Evolutionary conservation across 257 asterid species (phyloP), one percentile per base, ranked within the genome.

Genomic region (Solanum phureja): DNA sequence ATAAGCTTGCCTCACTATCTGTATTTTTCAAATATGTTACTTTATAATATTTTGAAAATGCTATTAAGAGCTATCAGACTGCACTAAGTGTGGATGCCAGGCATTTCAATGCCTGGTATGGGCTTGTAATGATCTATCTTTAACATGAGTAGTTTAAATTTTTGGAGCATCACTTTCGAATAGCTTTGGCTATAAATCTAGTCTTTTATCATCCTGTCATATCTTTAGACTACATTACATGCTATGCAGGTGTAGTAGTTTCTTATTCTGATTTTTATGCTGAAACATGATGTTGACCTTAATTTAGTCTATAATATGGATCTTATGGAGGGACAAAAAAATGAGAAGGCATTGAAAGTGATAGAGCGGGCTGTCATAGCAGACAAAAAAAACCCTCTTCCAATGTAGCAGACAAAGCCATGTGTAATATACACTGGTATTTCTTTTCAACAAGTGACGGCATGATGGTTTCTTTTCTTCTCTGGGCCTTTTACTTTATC

Each of bases 101-200:
- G 74, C 98, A 97, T 93, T 97, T 95, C 88, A 97, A 97, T 90
- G 98, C 99, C 68, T 97, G 98, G 99, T 92, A 97, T 90, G 99
- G 99, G 82, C 98, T 97, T 90, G 98, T 98, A 87, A 95, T 97
- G 98, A 90, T 97, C 79, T 95, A 95, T 88, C 97, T 95, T 83
- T 91, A 98, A 60, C 98, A 95, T 88, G 99, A 97, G 91, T 2
- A 97, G 92, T 91, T 95, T 83, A 98, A 92, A 87, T 95, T 97
- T 90, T 92, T 98, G n/a, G 98, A 97, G 93, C 99, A 97, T 91
- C 96, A 95, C 89, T 97, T 97, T 85, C 93, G 96, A 52, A 90
- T 92, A 96, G 99, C 98, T 87, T 93, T 90, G 89, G 94, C 90
- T 89, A 95, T 97, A 87, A 97, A 97, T 89, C 94, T 91, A 88